Evolutionary conservation across 345 rosid species (phyloP).

Genomic region (Gossypium turneri): DNA sequence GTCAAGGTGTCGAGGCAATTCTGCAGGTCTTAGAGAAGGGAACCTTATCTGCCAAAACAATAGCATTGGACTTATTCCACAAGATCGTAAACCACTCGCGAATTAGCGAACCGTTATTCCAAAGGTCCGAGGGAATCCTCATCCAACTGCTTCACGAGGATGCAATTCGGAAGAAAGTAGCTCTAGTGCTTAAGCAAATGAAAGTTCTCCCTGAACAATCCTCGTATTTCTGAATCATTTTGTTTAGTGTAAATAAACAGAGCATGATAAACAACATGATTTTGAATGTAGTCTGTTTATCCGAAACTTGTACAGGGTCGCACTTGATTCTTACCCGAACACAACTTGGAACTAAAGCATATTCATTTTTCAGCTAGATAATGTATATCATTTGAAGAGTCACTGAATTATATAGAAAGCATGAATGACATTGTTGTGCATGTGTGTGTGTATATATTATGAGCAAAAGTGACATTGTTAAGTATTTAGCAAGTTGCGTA

Average conservation of each 20-base stretch:
- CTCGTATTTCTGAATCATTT: conserved; percentile 41
- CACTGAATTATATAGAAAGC: too few relatives aligned
- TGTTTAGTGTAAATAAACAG: background rate
- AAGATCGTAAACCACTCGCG: conserved; percentile 34
- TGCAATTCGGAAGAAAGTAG: conserved; percentile 39
- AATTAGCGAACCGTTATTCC: conserved; percentile 16
- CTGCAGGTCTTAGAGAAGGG: conserved; percentile 49
- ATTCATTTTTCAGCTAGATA: background rate
- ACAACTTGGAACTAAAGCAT: background rate
- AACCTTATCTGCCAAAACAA: conserved; percentile 35
- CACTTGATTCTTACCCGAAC: background rate
- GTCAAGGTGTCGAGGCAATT: conserved; percentile 38
- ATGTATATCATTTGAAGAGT: conserved; percentile 5
- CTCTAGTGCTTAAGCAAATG: conserved; percentile 45
- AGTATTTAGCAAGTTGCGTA: too few relatives aligned
- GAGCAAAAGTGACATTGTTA: too few relatives aligned
- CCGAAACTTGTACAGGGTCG: background rate
- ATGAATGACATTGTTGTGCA: too few relatives aligned
- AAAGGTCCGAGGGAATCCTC: conserved; percentile 42
- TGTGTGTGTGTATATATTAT: too few relatives aligned
- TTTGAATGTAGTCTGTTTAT: background rate
- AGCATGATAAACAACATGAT: background rate
- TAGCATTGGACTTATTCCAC: conserved; percentile 44
- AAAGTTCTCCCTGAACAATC: conserved; percentile 46
- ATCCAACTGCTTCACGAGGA: conserved; percentile 43